phyloP scores from a whole-genome alignment of 129 eudicot species.

The Flaveria robusta region DNA sequence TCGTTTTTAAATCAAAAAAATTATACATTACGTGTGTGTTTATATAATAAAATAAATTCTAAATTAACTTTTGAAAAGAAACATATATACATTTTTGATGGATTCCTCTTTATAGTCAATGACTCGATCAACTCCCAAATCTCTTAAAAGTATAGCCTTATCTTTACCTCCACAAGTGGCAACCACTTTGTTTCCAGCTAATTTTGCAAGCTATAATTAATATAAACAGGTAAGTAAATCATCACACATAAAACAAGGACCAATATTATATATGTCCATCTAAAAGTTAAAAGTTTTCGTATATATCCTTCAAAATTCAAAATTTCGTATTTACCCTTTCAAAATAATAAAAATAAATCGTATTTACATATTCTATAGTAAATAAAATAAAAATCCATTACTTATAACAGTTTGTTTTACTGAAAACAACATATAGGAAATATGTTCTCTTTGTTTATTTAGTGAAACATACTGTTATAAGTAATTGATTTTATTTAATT shows the following conservation, averaged over 20 bases:
- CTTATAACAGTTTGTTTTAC: neutral
- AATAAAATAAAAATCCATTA: neutral
- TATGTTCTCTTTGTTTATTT: neutral
- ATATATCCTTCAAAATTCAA: neutral
- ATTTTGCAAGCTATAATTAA: constrained; percentile 71
- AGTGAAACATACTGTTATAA: neutral
- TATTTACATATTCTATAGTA: neutral
- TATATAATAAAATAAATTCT: neutral
- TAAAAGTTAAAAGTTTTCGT: neutral
- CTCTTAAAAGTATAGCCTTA: constrained; percentile 69
- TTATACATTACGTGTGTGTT: neutral
- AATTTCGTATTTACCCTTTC: neutral
- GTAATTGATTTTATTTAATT: neutral
- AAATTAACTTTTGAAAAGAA: neutral
- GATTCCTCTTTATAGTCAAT: constrained; percentile 84
- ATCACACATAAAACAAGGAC: neutral
- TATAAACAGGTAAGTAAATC: constrained; percentile 9
- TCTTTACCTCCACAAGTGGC: constrained; percentile 99
- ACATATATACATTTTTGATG: constrained; percentile 57
- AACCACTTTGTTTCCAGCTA: constrained; percentile 92
- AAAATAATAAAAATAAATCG: too few relatives aligned
- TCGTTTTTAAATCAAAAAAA: neutral
- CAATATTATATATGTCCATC: neutral
- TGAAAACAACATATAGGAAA: neutral
- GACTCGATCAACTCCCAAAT: constrained; percentile 88